phyloP scores from a whole-genome alignment of 2,329 filamentous ascomycete genomes.

The Cadophora sp. region DNA sequence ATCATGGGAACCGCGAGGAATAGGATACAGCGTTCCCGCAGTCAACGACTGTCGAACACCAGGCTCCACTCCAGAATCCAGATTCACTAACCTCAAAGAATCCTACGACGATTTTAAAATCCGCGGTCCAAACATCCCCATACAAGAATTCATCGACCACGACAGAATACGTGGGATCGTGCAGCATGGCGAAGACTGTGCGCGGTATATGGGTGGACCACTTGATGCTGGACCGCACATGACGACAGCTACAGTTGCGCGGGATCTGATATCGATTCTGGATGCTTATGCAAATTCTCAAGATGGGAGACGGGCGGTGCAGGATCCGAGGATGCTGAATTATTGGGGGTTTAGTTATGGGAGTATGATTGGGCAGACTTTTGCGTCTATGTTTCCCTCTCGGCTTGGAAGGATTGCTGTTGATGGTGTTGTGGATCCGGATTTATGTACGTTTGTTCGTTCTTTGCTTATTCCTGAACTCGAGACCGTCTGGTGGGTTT shows the following conservation, averaged over 20 bases:
- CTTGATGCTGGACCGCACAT: constrained; percentile 47
- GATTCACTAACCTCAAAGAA: too few relatives aligned
- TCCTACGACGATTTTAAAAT: too few relatives aligned
- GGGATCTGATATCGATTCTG: constrained; percentile 45
- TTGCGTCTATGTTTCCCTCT: constrained; percentile 52
- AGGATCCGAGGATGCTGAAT: constrained; percentile 45
- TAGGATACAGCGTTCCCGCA: too few relatives aligned
- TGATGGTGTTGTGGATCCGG: constrained; percentile 38
- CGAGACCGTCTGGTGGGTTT: too few relatives aligned
- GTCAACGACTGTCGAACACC: too few relatives aligned
- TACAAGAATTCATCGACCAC: not conserved
- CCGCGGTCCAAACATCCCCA: not conserved
- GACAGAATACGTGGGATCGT: too few relatives aligned
- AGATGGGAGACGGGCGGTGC: constrained; percentile 12
- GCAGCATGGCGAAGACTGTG: constrained; percentile 52
- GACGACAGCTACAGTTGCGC: constrained; percentile 41
- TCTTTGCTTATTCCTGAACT: too few relatives aligned
- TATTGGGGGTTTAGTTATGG: constrained; percentile 60
- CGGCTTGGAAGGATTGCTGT: constrained; percentile 50
- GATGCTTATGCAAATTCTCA: constrained; percentile 40
- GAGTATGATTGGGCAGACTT: constrained; percentile 51
- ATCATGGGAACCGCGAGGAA: too few relatives aligned
- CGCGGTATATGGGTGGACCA: constrained; percentile 51
- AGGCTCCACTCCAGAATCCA: too few relatives aligned
- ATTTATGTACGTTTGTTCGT: not conserved